phyloP scores from a whole-genome alignment of 2,329 filamentous ascomycete species.

The Monosporascus sp. region DNA sequence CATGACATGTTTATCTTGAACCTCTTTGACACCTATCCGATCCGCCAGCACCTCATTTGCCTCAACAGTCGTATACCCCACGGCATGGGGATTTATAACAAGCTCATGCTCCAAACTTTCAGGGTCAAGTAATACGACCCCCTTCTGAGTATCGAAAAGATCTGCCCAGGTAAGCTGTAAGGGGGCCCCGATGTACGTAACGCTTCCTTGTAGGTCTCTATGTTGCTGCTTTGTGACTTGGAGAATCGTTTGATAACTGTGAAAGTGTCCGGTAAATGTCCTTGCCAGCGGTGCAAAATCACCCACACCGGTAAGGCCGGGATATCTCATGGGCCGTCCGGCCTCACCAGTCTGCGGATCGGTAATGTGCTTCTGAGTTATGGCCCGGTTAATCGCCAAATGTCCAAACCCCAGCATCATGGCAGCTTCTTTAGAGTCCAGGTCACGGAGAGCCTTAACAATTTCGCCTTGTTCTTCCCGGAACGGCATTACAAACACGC shows the following conservation, averaged over 20 bases:
- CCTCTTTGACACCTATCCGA: slow-evolving; percentile 7
- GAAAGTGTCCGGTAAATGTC: slow-evolving; percentile 30
- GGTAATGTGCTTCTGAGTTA: slow-evolving; percentile 24
- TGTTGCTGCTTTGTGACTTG: slow-evolving; percentile 10
- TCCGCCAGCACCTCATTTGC: slow-evolving; percentile 17
- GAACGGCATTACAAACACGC: slow-evolving; percentile 28
- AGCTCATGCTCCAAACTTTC: slow-evolving; percentile 23
- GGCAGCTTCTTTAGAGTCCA: slow-evolving; percentile 16
- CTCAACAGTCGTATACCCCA: slow-evolving; percentile 19
- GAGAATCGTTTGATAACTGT: slow-evolving; percentile 26
- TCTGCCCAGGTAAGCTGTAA: slow-evolving; percentile 29
- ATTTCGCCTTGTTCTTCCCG: slow-evolving; percentile 27
- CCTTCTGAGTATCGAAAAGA: slow-evolving; percentile 22
- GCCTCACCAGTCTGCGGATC: slow-evolving; percentile 6
- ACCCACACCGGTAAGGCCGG: slow-evolving; percentile 21
- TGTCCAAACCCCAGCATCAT: slow-evolving; percentile 27
- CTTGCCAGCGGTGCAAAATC: slow-evolving; percentile 23
- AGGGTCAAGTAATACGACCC: slow-evolving; percentile 25
- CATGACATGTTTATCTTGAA: slow-evolving; percentile 27
- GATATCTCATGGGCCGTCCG: slow-evolving; percentile 16
- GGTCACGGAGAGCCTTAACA: slow-evolving; percentile 15
- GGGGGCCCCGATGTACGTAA: slow-evolving; percentile 27
- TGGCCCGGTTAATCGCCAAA: slow-evolving; percentile 27
- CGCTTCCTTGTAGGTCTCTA: slow-evolving; percentile 16
- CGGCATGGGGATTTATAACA: slow-evolving; percentile 23